Percentiles rank a stretch among this genome's conserved stretches.
phyloP scores from a whole-genome alignment of 495 filamentous ascomycete species.

The Xylaria bambusicola region DNA sequence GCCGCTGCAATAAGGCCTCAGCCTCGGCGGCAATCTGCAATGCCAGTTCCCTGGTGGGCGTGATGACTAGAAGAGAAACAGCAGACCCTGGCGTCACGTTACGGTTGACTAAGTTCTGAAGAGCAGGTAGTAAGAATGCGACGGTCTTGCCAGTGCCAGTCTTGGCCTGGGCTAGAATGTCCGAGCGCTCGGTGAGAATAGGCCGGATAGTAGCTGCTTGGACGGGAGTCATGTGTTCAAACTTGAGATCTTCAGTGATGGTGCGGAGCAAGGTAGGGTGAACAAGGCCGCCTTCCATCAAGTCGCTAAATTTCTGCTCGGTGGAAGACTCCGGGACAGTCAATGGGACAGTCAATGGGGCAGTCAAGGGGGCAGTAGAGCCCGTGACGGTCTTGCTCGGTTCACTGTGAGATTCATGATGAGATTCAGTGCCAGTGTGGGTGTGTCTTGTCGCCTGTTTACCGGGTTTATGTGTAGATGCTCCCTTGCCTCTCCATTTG shows the following conservation, averaged over 20 bases:
- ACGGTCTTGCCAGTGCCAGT: conserved; percentile 72
- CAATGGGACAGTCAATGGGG: conserved; percentile 10
- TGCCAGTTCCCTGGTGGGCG: conserved; percentile 66
- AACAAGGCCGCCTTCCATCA: conserved; percentile 37
- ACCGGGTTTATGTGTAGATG: neutral
- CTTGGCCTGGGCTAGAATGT: conserved; percentile 61
- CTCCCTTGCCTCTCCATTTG: conserved; percentile 10
- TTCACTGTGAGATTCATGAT: neutral
- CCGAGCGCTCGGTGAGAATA: conserved; percentile 35
- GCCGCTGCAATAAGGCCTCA: conserved; percentile 32
- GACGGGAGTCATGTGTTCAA: conserved; percentile 48
- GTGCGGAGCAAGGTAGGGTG: conserved; percentile 39
- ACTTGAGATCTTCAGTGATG: conserved; percentile 43
- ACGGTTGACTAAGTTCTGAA: conserved; percentile 59
- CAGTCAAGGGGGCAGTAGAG: conserved; percentile 11
- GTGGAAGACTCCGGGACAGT: conserved; percentile 15
- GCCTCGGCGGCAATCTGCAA: conserved; percentile 65
- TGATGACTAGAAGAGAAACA: conserved; percentile 64
- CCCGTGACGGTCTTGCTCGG: neutral
- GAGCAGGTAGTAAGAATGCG: conserved; percentile 65
- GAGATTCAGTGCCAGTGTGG: conserved; percentile 5
- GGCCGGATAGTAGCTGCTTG: conserved; percentile 44
- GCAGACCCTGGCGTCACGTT: conserved; percentile 25
- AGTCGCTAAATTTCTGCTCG: conserved; percentile 37
- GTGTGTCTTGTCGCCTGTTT: neutral